Evolutionary conservation across 2,329 filamentous ascomycete genomes (phyloP).

Genomic region (Aspergillus latus): DNA sequence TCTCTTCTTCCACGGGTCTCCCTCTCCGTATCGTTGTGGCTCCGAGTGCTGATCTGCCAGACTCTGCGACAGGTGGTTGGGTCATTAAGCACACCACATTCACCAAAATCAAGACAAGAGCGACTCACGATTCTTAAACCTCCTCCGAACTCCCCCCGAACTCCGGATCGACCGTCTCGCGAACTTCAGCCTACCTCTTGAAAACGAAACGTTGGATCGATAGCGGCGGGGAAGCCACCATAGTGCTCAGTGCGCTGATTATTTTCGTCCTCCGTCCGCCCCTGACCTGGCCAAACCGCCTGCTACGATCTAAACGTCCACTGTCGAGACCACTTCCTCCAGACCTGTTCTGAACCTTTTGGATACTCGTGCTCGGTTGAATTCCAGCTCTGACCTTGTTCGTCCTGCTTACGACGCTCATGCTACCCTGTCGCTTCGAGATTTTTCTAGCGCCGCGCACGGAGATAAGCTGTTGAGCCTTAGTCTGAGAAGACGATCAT

Average conservation of each 20-base stretch:
- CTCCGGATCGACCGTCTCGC: not conserved
- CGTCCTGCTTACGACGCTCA: constrained; percentile 12
- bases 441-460: constrained; percentile 15
- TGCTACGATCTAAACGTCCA: constrained; percentile 3
- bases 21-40: not conserved
- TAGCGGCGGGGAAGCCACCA: constrained; percentile 16
- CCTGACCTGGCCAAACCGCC: constrained; percentile 14
- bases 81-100: not conserved
- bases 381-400: constrained; percentile 1
- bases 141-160: not conserved
- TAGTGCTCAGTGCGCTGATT: not conserved
- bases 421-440: constrained; percentile 18
- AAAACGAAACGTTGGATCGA: constrained; percentile 10
- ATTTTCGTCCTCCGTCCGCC: constrained; percentile 10
- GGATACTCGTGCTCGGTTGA: not conserved
- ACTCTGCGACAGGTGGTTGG: not conserved
- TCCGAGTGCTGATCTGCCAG: constrained; percentile 1
- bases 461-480: constrained; percentile 14
- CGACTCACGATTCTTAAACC: not conserved
- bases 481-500: constrained; percentile 5
- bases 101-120: not conserved
- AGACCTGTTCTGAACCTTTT: not conserved
- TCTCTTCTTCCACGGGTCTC: not conserved
- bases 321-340: not conserved
- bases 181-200: constrained; percentile 6